phyloP scores from a whole-genome alignment of 2,329 filamentous ascomycete species.

The Xylariales sp. region DNA sequence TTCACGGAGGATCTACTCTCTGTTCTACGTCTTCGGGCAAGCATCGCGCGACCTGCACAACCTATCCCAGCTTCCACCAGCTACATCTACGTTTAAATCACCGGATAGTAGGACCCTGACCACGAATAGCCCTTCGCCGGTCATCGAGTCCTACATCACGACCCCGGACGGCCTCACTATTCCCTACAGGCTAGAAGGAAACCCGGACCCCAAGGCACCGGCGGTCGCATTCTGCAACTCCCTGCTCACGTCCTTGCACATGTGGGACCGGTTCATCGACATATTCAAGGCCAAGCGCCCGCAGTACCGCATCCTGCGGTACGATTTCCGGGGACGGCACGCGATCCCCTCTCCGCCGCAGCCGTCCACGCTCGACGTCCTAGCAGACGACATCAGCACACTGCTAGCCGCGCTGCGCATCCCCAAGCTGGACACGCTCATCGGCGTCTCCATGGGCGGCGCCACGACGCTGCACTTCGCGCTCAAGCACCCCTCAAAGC shows the following conservation, averaged over 20 bases:
- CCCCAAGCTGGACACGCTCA: constrained; percentile 70
- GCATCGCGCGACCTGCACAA: constrained; percentile 75
- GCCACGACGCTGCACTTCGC: constrained; percentile 81
- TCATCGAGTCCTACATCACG: constrained; percentile 75
- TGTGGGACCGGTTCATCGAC: constrained; percentile 82
- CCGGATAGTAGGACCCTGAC: constrained; percentile 68
- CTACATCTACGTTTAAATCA: constrained; percentile 62
- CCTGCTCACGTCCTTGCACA: constrained; percentile 79
- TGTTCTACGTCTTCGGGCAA: constrained; percentile 84
- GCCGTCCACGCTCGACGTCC: constrained; percentile 70
- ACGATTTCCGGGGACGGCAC: constrained; percentile 78
- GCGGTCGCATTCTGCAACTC: constrained; percentile 83
- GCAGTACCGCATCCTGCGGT: constrained; percentile 79
- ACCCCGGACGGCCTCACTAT: constrained; percentile 75
- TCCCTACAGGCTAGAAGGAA: constrained; percentile 81
- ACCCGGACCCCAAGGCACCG: constrained; percentile 72
- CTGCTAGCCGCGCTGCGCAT: constrained; percentile 78
- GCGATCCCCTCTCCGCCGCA: constrained; percentile 58
- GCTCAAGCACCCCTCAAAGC: constrained; percentile 82
- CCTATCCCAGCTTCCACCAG: constrained; percentile 62
- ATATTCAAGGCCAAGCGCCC: constrained; percentile 70
- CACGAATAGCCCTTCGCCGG: constrained; percentile 60
- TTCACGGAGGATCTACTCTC: constrained; percentile 71
- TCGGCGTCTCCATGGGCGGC: constrained; percentile 86
- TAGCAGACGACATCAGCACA: constrained; percentile 74